phyloP scores from a whole-genome alignment of 257 asterid genomes.

The Salvia miltiorrhiza region DNA sequence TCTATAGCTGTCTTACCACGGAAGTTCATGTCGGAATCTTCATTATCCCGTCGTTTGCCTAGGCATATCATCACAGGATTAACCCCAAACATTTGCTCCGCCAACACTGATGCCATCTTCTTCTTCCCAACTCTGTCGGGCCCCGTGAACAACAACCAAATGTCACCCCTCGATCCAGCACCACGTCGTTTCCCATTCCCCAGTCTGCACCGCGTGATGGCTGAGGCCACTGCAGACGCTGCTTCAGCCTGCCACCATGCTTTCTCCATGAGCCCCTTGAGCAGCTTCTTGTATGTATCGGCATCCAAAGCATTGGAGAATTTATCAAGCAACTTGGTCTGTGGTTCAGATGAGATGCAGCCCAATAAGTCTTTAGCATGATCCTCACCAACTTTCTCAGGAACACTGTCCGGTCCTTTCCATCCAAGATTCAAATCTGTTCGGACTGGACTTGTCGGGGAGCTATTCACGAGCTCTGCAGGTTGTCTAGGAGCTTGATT shows the following conservation, averaged over 20 bases:
- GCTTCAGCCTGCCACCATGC: conserved; percentile 99
- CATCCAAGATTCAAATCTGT: conserved; percentile 83
- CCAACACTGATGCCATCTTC: conserved; percentile 77
- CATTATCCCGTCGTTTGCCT: conserved; percentile 54
- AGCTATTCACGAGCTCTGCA: conserved; percentile 25
- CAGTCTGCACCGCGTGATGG: conserved; percentile 69
- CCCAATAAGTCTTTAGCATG: conserved; percentile 68
- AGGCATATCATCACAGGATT: conserved; percentile 55
- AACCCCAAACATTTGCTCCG: conserved; percentile 65
- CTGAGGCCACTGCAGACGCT: conserved; percentile 73
- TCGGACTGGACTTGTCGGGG: conserved; percentile 70
- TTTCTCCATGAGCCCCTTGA: conserved; percentile 86
- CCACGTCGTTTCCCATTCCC: conserved; percentile 74
- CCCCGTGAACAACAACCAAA: conserved; percentile 80
- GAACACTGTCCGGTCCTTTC: conserved; percentile 30
- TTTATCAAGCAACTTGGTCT: conserved; percentile 50
- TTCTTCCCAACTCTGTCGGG: conserved; percentile 84
- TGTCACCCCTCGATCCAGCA: conserved; percentile 64
- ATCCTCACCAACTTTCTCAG: conserved; percentile 40
- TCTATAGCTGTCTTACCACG: conserved; percentile 86
- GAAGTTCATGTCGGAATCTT: conserved; percentile 40
- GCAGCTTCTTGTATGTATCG: conserved; percentile 78
- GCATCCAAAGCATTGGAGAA: conserved; percentile 70
- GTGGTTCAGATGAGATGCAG: conserved; percentile 67
- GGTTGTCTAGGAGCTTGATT: conserved; percentile 29